Conservation (phyloP, 176 grass and related monocot species). For the Juncus inflexus region DNA sequence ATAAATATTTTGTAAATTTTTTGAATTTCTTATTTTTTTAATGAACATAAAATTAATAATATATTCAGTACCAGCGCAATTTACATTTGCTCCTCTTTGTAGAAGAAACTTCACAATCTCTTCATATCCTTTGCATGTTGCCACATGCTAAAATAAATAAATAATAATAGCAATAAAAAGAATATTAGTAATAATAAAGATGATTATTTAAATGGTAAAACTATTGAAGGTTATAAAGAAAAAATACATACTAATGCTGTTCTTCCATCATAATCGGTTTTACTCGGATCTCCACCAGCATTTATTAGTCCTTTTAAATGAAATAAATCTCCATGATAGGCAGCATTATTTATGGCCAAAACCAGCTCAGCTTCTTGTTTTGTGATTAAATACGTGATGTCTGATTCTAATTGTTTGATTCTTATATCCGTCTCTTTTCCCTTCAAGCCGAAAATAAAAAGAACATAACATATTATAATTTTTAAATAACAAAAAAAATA, state of each 20-base stretch:
- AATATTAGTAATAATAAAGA: not conserved
- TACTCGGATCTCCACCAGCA: constrained; percentile 86
- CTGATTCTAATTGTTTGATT: constrained; percentile 55
- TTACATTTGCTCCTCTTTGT: constrained; percentile 49
- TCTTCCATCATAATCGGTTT: constrained; percentile 69
- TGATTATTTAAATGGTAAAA: constrained; percentile 7
- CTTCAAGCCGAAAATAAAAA: constrained; percentile 21
- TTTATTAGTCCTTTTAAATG: constrained; percentile 63
- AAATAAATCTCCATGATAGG: constrained; percentile 66
- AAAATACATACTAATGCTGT: constrained; percentile 56
- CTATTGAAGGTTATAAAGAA: not conserved
- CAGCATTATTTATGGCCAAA: constrained; percentile 64
- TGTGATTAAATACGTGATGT: constrained; percentile 70
- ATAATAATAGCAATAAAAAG: not conserved
- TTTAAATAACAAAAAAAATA: not conserved
- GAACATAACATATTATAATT: not conserved
- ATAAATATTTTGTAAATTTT: not conserved
- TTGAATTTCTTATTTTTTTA: not conserved
- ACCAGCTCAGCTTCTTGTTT: constrained; percentile 78
- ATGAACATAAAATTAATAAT: not conserved
- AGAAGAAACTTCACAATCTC: constrained; percentile 73
- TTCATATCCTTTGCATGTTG: constrained; percentile 67
- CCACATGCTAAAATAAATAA: constrained; percentile 58
- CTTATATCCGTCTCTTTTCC: constrained; percentile 40
- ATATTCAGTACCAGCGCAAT: constrained; percentile 55